Evolutionary conservation across 495 filamentous ascomycete genomes (phyloP), one percentile per base, ranked within the genome.

Genomic region (Melanomma pulvis-pyrius): DNA sequence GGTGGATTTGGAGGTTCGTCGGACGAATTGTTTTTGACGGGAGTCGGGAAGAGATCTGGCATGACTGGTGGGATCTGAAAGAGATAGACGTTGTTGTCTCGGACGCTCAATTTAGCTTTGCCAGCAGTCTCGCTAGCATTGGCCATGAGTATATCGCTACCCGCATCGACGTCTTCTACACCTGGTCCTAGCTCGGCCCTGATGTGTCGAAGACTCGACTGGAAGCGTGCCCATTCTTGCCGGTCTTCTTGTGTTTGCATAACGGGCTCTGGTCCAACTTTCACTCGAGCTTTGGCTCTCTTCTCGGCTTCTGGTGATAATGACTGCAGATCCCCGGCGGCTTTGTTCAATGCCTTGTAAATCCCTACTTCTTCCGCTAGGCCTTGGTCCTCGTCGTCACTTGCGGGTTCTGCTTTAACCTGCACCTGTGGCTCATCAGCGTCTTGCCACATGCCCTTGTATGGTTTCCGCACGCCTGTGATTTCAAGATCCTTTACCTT

Each of bases 41-140:
- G 41, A 52, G 64, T 52, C 44, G 28, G 59, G 52, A 69, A 48
- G 15, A 89, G 76, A 2, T 82, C 81, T 19, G 87, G 86, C 0
- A 88, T 75, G 17, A 85, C 78, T 13, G 83, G 82, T 21, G 87
- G 87, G 60, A 90, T 80, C 73, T 89, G 87, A 75, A 90, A 88
- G 52, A 88, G 78, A 59, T 86, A 88, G 61, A 87, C 74, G 22
- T 53, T 39, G 32, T 63, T 41, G 36, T 63, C 46, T 50, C 82
- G 80, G 25, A 82, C 82, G 47, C 50, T 28, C 48, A 81, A 80
- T 22, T 82, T 82, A 24, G 70, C 72, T 22, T 78, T 74, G 13
- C 39, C 12, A 34, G 30, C 30, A 34, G 30, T 34, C 4, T 34
- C 30, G 4, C 5, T 15, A 44, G 39, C 39, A 15, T 44, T 15